phyloP scores from a whole-genome alignment of 352 stramenopile genomes.

The Thraustochytrium sp. region DNA sequence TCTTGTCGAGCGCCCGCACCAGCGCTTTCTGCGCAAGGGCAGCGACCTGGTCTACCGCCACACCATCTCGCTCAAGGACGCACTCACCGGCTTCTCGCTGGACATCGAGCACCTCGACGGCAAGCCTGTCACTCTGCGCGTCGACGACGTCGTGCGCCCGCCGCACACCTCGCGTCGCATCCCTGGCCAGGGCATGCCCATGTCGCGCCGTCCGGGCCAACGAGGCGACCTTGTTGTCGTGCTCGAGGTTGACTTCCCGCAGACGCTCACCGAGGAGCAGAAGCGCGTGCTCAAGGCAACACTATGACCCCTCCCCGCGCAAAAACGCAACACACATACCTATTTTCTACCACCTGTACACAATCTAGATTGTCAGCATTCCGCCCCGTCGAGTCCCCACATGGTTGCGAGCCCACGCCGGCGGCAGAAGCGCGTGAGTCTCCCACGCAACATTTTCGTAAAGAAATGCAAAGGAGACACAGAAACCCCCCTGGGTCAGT shows the following conservation, averaged over 20 bases:
- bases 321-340: not conserved
- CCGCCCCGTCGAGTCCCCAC: no score
- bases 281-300: not conserved
- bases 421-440: no score
- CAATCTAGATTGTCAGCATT: no score
- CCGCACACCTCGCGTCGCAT: not conserved
- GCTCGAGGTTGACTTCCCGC: slow-evolving; percentile 14
- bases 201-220: not conserved
- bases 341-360: not conserved
- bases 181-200: slow-evolving; percentile 23
- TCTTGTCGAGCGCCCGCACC: not conserved
- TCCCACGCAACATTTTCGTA: no score
- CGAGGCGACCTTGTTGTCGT: not conserved
- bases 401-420: no score
- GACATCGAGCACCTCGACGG: slow-evolving; percentile 23
- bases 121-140: not conserved
- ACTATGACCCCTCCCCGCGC: not conserved
- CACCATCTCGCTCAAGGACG: slow-evolving; percentile 11
- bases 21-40: not conserved
- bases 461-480: no score
- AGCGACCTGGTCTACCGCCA: not conserved
- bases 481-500: no score
- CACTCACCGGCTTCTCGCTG: not conserved
- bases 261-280: not conserved
- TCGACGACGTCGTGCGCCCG: not conserved